Base-by-base conservation (phyloP, 2,329 filamentous ascomycete genomes). In the Penicillium digitatum region DNA sequence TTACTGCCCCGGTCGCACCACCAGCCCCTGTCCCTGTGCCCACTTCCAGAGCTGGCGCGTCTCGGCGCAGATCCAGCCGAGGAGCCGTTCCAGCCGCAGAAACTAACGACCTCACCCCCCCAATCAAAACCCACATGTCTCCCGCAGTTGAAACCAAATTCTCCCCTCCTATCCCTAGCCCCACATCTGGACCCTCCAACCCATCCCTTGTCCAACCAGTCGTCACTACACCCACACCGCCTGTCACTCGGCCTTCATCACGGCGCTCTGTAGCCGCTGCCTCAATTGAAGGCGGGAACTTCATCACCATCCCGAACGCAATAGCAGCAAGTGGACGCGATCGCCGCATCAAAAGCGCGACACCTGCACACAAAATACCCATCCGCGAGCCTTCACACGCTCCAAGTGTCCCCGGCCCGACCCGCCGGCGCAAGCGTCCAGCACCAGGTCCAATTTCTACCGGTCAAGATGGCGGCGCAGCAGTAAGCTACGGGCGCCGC, bases 401-500 rank as follows among this genome's bases (percentile, higher is more conserved):
- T 18, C 61, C 69, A 16, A 67, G 69, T 32, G 64, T 62, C 18
- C 62, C 66, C 43, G 68, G 60, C 14, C 68, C 70, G 8, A 69
- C 66, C 52, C 75, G 80, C 24, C 81, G 83, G 22, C 79, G 78
- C 56, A 85, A 82, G 65, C 78, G 81, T 6, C 83, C 83, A 6
- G 82, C 82, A 5, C 84, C 83, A 14, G 84, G 84, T 14, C 78
- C 81, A 2, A 78, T 86, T 37, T 82, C 80, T 7, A 77, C 78
- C 22, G 79, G 79, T 47, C 81, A 82, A 57, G 79, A 82, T 57
- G 82, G 82, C 24, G 82, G 82, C 46, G 81, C 82, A 39, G 84
- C 84, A 42, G 81, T 86, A 35, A 85, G 81, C 51, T 80, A 84
- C 48, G 83, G 82, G 32, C 81, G 79, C 62, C 79, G 84, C 35